These are phyloP conservation scores for Malus orientalis DNA, from an alignment of 306 rosid species.

Conservation along the genomic window DNA sequence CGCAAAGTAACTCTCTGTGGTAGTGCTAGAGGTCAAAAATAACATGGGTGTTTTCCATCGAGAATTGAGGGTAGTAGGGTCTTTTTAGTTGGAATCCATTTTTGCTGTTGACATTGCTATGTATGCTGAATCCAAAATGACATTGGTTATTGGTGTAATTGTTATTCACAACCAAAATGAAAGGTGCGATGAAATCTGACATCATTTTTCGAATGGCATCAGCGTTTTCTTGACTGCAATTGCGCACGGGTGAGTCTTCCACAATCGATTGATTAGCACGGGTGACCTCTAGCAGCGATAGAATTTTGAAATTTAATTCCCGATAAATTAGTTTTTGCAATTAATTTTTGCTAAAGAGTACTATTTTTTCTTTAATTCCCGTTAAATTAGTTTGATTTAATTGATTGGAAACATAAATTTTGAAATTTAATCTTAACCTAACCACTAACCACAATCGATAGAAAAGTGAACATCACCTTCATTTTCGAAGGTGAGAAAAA, in stretches of 20 bases:
- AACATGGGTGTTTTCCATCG: neutral
- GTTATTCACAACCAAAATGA: neutral
- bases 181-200: neutral
- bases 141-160: neutral
- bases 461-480: too few relatives aligned
- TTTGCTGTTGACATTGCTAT: neutral
- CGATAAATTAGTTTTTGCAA: too few relatives aligned
- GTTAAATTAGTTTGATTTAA: too few relatives aligned
- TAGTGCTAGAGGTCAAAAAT: neutral
- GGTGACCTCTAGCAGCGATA: too few relatives aligned
- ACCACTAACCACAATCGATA: too few relatives aligned
- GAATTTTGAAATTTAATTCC: too few relatives aligned
- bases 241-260: neutral
- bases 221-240: neutral
- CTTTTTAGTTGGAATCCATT: neutral
- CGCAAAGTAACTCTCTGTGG: neutral
- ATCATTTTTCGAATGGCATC: slow-evolving; percentile 6
- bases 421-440: too few relatives aligned
- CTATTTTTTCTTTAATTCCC: too few relatives aligned
- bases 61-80: neutral
- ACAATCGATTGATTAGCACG: too few relatives aligned
- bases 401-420: too few relatives aligned
- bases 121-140: neutral
- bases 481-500: too few relatives aligned
- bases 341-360: too few relatives aligned